phyloP scores from a whole-genome alignment of 352 stramenopile species.

The Lagenidium giganteum region DNA sequence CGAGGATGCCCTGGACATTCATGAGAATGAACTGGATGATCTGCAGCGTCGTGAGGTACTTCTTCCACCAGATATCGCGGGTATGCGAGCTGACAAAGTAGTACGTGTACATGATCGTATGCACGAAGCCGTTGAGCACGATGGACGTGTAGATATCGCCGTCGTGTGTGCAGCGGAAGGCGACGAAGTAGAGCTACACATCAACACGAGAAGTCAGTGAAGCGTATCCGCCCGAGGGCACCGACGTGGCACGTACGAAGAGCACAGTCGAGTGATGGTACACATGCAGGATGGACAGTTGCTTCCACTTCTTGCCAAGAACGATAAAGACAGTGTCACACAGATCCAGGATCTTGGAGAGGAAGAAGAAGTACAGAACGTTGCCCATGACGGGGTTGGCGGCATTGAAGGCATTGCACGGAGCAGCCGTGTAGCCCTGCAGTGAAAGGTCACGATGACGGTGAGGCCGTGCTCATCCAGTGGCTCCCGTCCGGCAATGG shows the following conservation, averaged over 20 bases:
- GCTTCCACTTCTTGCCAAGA: conserved; percentile 94
- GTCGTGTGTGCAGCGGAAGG: conserved; percentile 90
- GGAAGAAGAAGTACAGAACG: conserved; percentile 95
- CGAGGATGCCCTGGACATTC: conserved; percentile 57
- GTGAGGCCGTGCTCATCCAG: no score
- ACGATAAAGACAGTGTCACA: conserved; percentile 95
- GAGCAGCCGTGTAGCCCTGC: conserved; percentile 70
- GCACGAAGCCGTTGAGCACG: conserved; percentile 94
- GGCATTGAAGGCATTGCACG: conserved; percentile 86
- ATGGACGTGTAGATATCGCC: conserved; percentile 95
- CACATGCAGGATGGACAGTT: conserved; percentile 95
- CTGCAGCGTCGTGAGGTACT: conserved; percentile 92
- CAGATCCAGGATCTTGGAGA: conserved; percentile 92
- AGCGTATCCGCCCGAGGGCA: no score
- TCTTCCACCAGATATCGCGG: conserved; percentile 96
- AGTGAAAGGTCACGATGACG: conserved; percentile 1
- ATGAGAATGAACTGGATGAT: conserved; percentile 90
- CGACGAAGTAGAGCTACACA: conserved; percentile 85
- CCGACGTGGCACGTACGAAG: conserved; percentile 20
- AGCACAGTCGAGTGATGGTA: conserved; percentile 97
- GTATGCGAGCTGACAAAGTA: conserved; percentile 97
- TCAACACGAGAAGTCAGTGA: no score
- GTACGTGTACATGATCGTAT: conserved; percentile 99
- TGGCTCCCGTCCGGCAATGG: no score
- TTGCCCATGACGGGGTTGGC: conserved; percentile 85